A percentile compares a stretch with the other conserved stretches of the same genome.
These are phyloP conservation scores for Pythium dissimile DNA, from an alignment of 352 stramenopile species.

Conservation along the genomic window DNA sequence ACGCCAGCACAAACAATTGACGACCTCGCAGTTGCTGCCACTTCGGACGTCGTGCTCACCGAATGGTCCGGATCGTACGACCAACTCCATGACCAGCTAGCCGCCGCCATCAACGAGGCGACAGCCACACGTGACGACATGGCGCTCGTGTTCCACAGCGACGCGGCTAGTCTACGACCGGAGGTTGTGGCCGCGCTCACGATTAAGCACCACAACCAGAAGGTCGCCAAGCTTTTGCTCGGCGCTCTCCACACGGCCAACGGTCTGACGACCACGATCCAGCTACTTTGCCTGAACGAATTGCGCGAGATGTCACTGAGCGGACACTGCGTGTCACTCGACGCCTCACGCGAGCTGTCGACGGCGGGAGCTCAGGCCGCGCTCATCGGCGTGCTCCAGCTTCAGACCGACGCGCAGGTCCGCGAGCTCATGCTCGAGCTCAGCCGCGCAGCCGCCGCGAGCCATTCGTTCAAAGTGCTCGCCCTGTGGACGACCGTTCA, in stretches of 20 bases:
- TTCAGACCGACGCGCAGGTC: not conserved
- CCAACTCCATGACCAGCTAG: not conserved
- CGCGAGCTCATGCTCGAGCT: not conserved
- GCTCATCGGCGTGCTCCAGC: not conserved
- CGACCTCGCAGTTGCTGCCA: not conserved
- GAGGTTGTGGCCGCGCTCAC: not conserved
- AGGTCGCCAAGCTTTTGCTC: not conserved
- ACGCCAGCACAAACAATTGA: too few relatives aligned
- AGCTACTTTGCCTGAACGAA: not conserved
- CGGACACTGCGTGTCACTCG: not conserved
- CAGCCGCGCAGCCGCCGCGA: slow-evolving; percentile 1
- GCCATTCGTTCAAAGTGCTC: not conserved
- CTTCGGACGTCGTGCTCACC: not conserved
- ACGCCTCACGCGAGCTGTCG: not conserved
- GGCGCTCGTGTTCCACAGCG: not conserved
- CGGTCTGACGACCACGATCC: not conserved
- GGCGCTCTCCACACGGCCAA: not conserved
- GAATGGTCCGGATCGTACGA: not conserved
- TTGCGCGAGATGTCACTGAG: not conserved
- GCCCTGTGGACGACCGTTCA: not conserved
- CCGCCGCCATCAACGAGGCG: not conserved
- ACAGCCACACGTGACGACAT: not conserved
- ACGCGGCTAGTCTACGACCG: not conserved
- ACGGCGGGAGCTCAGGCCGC: not conserved
- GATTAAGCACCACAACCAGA: not conserved